Evolutionary conservation across 768 basidiomycete genomes (phyloP).

Genomic region (Boletus rex-veris): DNA sequence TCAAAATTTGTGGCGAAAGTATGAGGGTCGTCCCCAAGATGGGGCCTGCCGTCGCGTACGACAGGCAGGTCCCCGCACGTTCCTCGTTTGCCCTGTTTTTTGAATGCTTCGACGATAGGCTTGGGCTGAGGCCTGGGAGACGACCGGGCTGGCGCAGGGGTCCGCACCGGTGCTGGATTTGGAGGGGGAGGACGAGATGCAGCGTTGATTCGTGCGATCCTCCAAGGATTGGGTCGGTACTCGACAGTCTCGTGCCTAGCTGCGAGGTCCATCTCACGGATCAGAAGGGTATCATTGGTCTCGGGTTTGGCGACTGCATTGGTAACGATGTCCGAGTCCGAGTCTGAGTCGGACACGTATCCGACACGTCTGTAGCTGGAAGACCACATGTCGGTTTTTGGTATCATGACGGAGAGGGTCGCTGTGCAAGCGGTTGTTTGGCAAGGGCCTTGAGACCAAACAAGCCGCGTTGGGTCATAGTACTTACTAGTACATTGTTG

Average conservation of each 20-base stretch:
- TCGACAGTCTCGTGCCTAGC: constrained; percentile 55
- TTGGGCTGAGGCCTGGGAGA: constrained; percentile 23
- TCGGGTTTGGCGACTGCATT: background rate
- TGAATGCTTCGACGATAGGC: constrained; percentile 46
- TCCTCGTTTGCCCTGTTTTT: constrained; percentile 34
- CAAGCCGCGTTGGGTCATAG: background rate
- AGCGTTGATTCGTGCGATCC: constrained; percentile 78
- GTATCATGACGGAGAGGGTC: background rate
- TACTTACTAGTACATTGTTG: no score
- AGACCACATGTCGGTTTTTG: background rate
- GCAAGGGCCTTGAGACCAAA: background rate
- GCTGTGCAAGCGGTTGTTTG: background rate
- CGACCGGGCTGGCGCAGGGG: background rate
- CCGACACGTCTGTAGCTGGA: constrained; percentile 12
- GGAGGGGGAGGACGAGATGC: constrained; percentile 39
- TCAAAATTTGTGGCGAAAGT: background rate
- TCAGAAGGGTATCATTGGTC: constrained; percentile 26
- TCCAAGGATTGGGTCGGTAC: constrained; percentile 77
- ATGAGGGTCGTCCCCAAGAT: background rate
- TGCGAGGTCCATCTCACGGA: constrained; percentile 59
- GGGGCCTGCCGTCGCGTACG: background rate
- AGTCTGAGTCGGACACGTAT: constrained; percentile 15
- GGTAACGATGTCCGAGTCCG: constrained; percentile 16
- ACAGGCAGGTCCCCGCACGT: background rate
- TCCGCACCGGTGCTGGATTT: background rate